Percentiles rank a stretch among this genome's conserved stretches.
phyloP scores from a whole-genome alignment of 2,329 filamentous ascomycete genomes.

The Phoma sp. region DNA sequence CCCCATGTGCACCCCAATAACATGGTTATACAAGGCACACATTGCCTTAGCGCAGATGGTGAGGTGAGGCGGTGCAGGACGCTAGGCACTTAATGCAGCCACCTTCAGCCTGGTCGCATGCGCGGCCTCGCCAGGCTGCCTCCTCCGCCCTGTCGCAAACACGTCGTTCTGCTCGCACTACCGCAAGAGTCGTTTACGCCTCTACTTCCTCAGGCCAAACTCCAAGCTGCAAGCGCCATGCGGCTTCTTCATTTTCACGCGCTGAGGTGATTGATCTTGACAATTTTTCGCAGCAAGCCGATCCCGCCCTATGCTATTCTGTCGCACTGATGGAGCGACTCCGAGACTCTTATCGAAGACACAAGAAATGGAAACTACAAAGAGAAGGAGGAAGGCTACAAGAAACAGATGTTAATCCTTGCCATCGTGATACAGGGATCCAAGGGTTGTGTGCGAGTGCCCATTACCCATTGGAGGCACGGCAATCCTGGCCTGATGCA shows the following conservation, averaged over 20 bases:
- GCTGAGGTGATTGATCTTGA: constrained; percentile 12
- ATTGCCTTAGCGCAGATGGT: constrained; percentile 3
- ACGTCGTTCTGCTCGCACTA: neutral
- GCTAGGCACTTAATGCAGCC: constrained; percentile 1
- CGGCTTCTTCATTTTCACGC: constrained; percentile 20
- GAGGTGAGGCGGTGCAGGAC: constrained; percentile 3
- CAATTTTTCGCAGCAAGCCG: constrained; percentile 18
- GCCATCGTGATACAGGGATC: constrained; percentile 56
- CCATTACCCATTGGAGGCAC: constrained; percentile 51
- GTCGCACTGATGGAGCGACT: constrained; percentile 44
- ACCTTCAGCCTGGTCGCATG: constrained; percentile 8
- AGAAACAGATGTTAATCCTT: constrained; percentile 47
- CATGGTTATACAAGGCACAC: neutral
- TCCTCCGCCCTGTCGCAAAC: constrained; percentile 4
- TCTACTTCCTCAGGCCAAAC: neutral
- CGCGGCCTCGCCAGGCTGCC: constrained; percentile 9
- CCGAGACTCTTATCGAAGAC: constrained; percentile 39
- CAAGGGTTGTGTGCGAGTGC: constrained; percentile 55
- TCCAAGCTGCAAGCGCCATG: constrained; percentile 7
- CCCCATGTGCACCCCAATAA: constrained; percentile 1
- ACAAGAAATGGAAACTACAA: constrained; percentile 17
- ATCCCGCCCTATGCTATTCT: constrained; percentile 42
- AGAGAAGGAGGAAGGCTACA: constrained; percentile 19
- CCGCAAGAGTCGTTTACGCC: neutral
- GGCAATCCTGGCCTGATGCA: constrained; percentile 58